phyloP scores from a whole-genome alignment of 371 early-diverging fungal genomes.

The Nematocida ausubeli region DNA sequence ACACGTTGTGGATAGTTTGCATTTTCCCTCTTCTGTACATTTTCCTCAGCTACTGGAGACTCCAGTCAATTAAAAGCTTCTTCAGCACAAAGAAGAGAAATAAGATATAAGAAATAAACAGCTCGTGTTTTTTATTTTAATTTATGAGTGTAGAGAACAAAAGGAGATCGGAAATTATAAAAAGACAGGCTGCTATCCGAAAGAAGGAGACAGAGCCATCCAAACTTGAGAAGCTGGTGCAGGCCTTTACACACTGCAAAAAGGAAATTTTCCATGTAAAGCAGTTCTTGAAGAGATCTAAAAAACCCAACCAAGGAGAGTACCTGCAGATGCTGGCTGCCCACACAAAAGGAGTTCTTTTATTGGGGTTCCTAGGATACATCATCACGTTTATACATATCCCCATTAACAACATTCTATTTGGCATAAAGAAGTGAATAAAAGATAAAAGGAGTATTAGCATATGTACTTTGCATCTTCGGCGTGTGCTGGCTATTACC shows the following conservation, averaged over 20 bases:
- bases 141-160: slow-evolving; percentile 40
- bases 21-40: slow-evolving; percentile 47
- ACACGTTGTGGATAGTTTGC: slow-evolving; percentile 27
- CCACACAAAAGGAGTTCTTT: slow-evolving; percentile 59
- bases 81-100: slow-evolving; percentile 33
- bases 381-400: slow-evolving; percentile 66
- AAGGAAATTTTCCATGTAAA: slow-evolving; percentile 41
- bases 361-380: slow-evolving; percentile 67
- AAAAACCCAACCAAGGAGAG: slow-evolving; percentile 57
- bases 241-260: neutral
- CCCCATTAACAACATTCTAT: slow-evolving; percentile 68
- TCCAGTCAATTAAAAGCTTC: slow-evolving; percentile 48
- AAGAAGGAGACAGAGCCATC: neutral
- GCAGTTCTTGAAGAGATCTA: slow-evolving; percentile 60
- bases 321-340: slow-evolving; percentile 51
- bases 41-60: slow-evolving; percentile 39
- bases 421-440: slow-evolving; percentile 48
- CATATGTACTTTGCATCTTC: neutral
- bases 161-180: slow-evolving; percentile 43
- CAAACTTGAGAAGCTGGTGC: neutral
- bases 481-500: neutral
- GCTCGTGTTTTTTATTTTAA: slow-evolving; percentile 12
- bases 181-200: slow-evolving; percentile 5
- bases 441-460: neutral
- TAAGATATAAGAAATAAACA: slow-evolving; percentile 35